These are phyloP conservation scores for Myriosclerotinia scirpicola DNA, from an alignment of 2,329 filamentous ascomycete species.

Conservation along the genomic window DNA sequence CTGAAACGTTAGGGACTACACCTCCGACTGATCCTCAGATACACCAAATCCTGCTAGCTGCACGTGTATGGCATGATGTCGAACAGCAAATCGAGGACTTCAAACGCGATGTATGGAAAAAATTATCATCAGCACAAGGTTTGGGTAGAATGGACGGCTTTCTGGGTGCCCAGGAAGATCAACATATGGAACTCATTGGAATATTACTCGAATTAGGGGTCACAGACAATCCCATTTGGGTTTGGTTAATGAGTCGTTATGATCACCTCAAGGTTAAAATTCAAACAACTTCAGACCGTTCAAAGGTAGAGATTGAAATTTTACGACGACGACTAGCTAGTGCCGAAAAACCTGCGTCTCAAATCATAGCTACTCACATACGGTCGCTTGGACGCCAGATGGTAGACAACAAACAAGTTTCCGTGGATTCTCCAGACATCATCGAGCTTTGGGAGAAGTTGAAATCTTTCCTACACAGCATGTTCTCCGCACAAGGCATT, in stretches of 20 bases:
- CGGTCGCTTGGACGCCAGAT: conserved; percentile 69
- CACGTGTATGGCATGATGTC: conserved; percentile 93
- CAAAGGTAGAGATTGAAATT: conserved; percentile 89
- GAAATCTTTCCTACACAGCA: conserved; percentile 66
- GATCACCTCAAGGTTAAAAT: conserved; percentile 89
- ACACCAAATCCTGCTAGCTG: conserved; percentile 83
- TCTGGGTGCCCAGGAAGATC: conserved; percentile 60
- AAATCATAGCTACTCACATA: conserved; percentile 72
- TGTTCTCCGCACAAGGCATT: conserved; percentile 78
- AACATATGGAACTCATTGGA: conserved; percentile 86
- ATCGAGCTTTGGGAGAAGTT: conserved; percentile 94
- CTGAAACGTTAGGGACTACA: conserved; percentile 54
- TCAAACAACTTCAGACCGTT: conserved; percentile 75
- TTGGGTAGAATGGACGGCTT: conserved; percentile 37
- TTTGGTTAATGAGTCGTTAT: conserved; percentile 89
- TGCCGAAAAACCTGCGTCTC: conserved; percentile 67
- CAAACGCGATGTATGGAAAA: conserved; percentile 87
- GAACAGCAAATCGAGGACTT: conserved; percentile 82
- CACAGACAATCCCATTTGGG: conserved; percentile 93
- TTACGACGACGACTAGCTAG: conserved; percentile 77
- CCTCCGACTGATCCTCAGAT: conserved; percentile 75
- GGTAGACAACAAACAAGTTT: conserved; percentile 58
- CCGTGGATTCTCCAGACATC: conserved; percentile 76
- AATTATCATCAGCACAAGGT: conserved; percentile 67
- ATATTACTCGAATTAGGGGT: conserved; percentile 91